Evolutionary conservation across 306 rosid species (phyloP).

Genomic region (Lotus japonicus): DNA sequence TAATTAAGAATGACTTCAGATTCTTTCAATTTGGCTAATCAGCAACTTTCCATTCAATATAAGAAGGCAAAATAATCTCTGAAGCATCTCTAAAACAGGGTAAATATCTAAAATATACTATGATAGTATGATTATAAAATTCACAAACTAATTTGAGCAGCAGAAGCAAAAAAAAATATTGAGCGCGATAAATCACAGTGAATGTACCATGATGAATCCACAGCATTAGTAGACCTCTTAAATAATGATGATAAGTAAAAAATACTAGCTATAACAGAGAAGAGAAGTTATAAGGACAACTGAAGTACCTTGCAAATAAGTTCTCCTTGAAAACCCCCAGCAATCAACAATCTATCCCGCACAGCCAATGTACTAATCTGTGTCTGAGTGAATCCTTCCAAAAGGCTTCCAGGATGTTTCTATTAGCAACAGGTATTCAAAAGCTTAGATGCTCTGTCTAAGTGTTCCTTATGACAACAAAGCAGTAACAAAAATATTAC

Average conservation of each 20-base stretch:
- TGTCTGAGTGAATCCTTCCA: conserved; percentile 75
- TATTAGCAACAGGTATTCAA: conserved; percentile 15
- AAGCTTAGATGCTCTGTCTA: not conserved
- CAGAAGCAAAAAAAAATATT: not conserved
- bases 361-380: conserved; percentile 76
- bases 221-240: not conserved
- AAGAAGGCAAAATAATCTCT: not conserved
- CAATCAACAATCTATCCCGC: conserved; percentile 64
- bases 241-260: not conserved
- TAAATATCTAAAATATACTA: not conserved
- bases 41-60: conserved; percentile 1
- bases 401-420: conserved; percentile 83
- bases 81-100: not conserved
- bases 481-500: conserved; percentile 24
- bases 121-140: not conserved
- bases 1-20: not conserved
- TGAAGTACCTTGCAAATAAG: conserved; percentile 74
- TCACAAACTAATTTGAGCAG: not conserved
- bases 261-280: not conserved
- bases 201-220: not conserved
- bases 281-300: not conserved
- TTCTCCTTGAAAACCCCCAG: conserved; percentile 87
- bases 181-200: not conserved
- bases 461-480: not conserved
- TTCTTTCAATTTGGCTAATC: not conserved